A percentile compares a stretch with the other conserved stretches of the same genome.
Evolutionary conservation across 2,329 filamentous ascomycete species (phyloP).

Genomic region (Emergomyces africanus): DNA sequence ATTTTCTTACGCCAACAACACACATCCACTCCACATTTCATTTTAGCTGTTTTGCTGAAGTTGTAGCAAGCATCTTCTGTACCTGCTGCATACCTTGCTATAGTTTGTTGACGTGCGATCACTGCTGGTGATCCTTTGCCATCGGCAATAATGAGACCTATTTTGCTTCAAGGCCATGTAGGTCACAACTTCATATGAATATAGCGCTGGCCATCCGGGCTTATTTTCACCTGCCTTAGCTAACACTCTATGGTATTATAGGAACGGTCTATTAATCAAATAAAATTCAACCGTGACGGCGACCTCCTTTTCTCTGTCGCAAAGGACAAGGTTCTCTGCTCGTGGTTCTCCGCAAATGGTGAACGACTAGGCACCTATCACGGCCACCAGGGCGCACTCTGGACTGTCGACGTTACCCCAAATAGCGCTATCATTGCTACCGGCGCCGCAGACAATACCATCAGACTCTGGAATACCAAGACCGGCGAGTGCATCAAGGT

Average conservation of each 20-base stretch:
- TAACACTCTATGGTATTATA: slow-evolving; percentile 20
- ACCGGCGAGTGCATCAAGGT: slow-evolving; percentile 87
- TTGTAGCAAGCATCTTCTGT: not conserved
- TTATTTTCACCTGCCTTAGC: slow-evolving; percentile 6
- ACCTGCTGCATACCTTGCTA: not conserved
- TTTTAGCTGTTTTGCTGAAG: not conserved
- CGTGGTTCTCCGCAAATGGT: slow-evolving; percentile 95
- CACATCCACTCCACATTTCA: slow-evolving; percentile 1
- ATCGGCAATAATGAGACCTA: slow-evolving; percentile 75
- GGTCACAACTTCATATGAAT: slow-evolving; percentile 15
- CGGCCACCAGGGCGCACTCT: slow-evolving; percentile 94
- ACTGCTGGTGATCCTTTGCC: not conserved
- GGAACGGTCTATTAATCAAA: slow-evolving; percentile 91
- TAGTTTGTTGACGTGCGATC: not conserved
- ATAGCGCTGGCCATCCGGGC: not conserved
- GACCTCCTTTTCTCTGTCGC: slow-evolving; percentile 92
- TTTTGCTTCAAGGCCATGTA: slow-evolving; percentile 87
- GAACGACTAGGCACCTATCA: slow-evolving; percentile 94
- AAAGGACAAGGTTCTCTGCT: slow-evolving; percentile 95
- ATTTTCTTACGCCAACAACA: no score
- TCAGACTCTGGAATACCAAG: slow-evolving; percentile 93
- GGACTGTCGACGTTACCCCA: slow-evolving; percentile 95
- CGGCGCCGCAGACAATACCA: slow-evolving; percentile 95
- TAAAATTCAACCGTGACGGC: slow-evolving; percentile 91
- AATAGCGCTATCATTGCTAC: slow-evolving; percentile 84